Evolutionary conservation across 352 stramenopile genomes (phyloP).

Genomic region (Pythium periplocum): DNA sequence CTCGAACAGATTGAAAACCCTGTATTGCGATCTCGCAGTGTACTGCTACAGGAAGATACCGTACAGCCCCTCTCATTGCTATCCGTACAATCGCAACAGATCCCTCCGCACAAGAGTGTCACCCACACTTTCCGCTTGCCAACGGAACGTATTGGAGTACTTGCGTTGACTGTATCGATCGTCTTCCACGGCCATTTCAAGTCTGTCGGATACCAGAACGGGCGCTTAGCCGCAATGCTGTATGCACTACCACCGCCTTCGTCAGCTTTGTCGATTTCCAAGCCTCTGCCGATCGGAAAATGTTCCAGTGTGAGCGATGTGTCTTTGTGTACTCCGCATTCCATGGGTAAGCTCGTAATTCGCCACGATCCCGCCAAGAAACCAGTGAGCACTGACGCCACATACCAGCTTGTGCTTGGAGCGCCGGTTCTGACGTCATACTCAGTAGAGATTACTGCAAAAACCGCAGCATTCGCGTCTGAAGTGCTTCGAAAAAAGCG

Average conservation of each 20-base stretch:
- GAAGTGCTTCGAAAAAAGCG: constrained; percentile 47
- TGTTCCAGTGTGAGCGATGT: constrained; percentile 47
- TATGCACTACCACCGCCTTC: constrained; percentile 43
- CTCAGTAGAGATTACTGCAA: constrained; percentile 49
- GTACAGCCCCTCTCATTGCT: constrained; percentile 25
- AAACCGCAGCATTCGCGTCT: constrained; percentile 36
- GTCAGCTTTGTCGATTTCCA: constrained; percentile 3
- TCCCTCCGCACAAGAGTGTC: constrained; percentile 51
- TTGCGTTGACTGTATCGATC: constrained; percentile 52
- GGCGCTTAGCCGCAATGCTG: constrained; percentile 66
- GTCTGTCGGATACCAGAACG: constrained; percentile 64
- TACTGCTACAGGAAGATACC: constrained; percentile 32
- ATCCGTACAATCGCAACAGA: constrained; percentile 35
- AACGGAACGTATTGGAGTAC: constrained; percentile 24
- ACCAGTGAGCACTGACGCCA: constrained; percentile 39
- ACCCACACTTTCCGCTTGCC: constrained; percentile 65
- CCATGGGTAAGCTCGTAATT: constrained; percentile 57
- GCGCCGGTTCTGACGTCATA: constrained; percentile 66
- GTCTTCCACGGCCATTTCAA: constrained; percentile 77
- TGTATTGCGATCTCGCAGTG: constrained; percentile 6
- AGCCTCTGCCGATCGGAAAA: constrained; percentile 42
- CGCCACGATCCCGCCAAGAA: constrained; percentile 52
- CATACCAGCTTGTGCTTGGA: constrained; percentile 72
- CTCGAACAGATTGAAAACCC: constrained; percentile 24
- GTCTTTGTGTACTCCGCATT: constrained; percentile 57